Evolutionary conservation across 208 protist genomes (phyloP), one percentile per base, ranked within the genome.

Genomic region (Leishmania martiniquensis): DNA sequence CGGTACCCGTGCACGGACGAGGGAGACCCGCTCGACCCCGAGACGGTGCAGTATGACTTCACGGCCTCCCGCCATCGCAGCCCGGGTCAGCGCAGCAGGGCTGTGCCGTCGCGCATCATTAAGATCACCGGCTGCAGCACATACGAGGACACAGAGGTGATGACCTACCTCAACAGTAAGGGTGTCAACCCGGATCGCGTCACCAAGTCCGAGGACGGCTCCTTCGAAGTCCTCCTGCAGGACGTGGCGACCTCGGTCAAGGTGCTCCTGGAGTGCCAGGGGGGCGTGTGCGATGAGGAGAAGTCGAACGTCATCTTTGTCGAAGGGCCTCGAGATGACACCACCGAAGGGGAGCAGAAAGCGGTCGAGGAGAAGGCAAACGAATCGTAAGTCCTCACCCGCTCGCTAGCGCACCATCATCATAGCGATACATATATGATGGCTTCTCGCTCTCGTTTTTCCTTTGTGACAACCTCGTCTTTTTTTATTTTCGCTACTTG

Each of bases 251-350:
- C 87, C 15, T 89, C 92, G 17, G 92, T 97, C 69, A 91, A 91
- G 72, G 69, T 96, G 22, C 90, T 97, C n/a, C 86, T 95, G 6
- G 87, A 86, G 57, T 96, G 92, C 81, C 92, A 96, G 70, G 93
- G 89, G 68, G 87, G 89, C 76, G 87, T 97, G 7, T 97, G 94
- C 82, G 86, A 89, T 5, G 91, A 97, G 82, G 94, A 97, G 81
- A 83, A 91, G 49, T 95, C 92, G 51, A 96, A 96, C 82, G 90
- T 97, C 73, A 90, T 97, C 71, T 97, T 97, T 76, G 76, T 97
- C 70, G 89, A 94, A 54, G 92, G 83, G 34, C 89, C 91, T 2
- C 79, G 79, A 47, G 79, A 83, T 57, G 79, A 83, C 70, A 79
- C 67, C 17, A 39, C 32, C 63, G 13, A 9, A 4, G 15, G 34